Percentiles rank a stretch among this genome's conserved stretches.
Evolutionary conservation across 2,329 filamentous ascomycete species (phyloP).

Genomic region (Diaporthe ampelina): DNA sequence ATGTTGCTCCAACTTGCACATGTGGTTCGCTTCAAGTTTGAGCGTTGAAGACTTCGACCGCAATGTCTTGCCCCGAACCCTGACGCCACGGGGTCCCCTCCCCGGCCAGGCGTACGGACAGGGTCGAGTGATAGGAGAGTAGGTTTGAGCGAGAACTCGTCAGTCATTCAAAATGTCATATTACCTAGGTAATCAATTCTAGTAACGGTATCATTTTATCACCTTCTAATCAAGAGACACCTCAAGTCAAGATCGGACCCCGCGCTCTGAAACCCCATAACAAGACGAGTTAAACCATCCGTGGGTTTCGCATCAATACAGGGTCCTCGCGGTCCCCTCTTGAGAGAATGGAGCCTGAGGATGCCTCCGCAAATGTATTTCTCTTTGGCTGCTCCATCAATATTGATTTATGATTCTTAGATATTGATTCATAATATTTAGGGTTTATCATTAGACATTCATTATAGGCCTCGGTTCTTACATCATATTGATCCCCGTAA

Average conservation of each 20-base stretch:
- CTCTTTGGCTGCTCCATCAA: too few relatives aligned
- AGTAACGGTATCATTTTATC: too few relatives aligned
- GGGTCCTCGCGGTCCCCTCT: not conserved
- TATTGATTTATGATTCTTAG: too few relatives aligned
- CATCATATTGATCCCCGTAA: not conserved
- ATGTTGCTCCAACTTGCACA: not conserved
- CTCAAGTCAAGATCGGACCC: not conserved
- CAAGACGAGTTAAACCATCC: not conserved
- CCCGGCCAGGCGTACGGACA: not conserved
- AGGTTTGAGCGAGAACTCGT: too few relatives aligned
- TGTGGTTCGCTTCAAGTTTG: slow-evolving; percentile 4
- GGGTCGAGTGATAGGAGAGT: not conserved
- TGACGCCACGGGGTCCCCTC: not conserved
- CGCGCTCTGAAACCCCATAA: not conserved
- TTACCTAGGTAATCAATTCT: too few relatives aligned
- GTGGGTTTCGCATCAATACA: too few relatives aligned
- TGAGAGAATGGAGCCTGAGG: not conserved
- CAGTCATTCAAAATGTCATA: not conserved
- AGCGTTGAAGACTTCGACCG: not conserved
- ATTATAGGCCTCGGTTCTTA: not conserved
- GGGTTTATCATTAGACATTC: slow-evolving; percentile 1
- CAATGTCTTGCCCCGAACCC: slow-evolving; percentile 11
- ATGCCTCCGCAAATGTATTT: not conserved
- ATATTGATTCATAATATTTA: not conserved
- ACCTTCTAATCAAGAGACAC: not conserved